Conservation (phyloP, 1,284 basidiomycete species). For the Exobasidium rhododendri region DNA sequence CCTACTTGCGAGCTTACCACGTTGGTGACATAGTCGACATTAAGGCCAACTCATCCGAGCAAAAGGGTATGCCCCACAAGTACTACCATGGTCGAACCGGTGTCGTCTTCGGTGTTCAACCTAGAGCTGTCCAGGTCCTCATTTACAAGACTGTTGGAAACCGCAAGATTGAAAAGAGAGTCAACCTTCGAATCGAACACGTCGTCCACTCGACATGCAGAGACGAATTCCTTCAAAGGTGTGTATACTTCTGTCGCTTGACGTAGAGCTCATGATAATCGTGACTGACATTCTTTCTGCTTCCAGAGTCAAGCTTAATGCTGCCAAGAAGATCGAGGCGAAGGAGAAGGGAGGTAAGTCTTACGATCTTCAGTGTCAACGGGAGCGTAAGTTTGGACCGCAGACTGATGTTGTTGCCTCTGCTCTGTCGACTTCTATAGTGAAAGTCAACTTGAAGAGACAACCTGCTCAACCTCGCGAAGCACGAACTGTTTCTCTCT, state of each 20-base stretch:
- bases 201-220: slow-evolving; percentile 97
- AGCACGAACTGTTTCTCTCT: slow-evolving; percentile 69
- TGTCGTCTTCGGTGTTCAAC: slow-evolving; percentile 97
- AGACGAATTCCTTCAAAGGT: slow-evolving; percentile 96
- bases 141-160: slow-evolving; percentile 98
- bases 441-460: slow-evolving; percentile 81
- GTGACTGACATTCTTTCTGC: no score
- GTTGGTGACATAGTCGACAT: slow-evolving; percentile 99
- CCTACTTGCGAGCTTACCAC: slow-evolving; percentile 86
- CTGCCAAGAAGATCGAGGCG: slow-evolving; percentile 77
- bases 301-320: slow-evolving; percentile 87
- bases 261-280: slow-evolving; percentile 92
- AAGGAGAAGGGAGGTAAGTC: slow-evolving; percentile 57
- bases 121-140: slow-evolving; percentile 90
- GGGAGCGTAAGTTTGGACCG: neutral
- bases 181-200: slow-evolving; percentile 98
- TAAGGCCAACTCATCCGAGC: slow-evolving; percentile 97
- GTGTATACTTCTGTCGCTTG: no score
- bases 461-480: slow-evolving; percentile 79
- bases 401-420: neutral
- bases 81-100: slow-evolving; percentile 75
- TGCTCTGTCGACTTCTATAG: neutral
- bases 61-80: slow-evolving; percentile 99
- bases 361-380: no score
- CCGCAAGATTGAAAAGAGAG: slow-evolving; percentile 98